These are phyloP conservation scores for Stemphylium lycopersici DNA, from an alignment of 2,329 filamentous ascomycete genomes.

Conservation along the genomic window DNA sequence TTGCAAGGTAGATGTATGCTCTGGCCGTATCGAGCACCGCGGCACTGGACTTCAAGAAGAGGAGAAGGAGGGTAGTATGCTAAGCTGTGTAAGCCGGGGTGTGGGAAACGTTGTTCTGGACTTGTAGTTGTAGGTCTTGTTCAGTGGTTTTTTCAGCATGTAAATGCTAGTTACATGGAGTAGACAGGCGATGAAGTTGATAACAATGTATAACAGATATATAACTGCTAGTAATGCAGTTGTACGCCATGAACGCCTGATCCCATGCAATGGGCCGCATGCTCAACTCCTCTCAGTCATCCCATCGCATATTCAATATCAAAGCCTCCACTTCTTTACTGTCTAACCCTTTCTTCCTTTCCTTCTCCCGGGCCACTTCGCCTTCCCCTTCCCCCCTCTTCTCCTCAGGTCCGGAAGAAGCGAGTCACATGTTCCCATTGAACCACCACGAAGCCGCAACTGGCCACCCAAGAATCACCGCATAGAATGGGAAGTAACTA, in stretches of 20 bases:
- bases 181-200: no score
- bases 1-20: constrained; percentile 49
- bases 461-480: constrained; percentile 43
- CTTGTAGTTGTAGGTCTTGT: constrained; percentile 16
- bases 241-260: not conserved
- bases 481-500: constrained; percentile 40
- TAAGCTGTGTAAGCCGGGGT: constrained; percentile 49
- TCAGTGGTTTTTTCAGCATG: no score
- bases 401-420: constrained; percentile 18
- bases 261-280: not conserved
- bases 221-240: not conserved
- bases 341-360: constrained; percentile 11
- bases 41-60: constrained; percentile 47
- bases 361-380: not conserved
- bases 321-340: constrained; percentile 32
- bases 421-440: constrained; percentile 42
- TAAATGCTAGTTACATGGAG: no score
- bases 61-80: constrained; percentile 45
- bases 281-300: constrained; percentile 24
- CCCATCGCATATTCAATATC: constrained; percentile 40
- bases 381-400: not conserved
- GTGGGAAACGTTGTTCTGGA: constrained; percentile 44
- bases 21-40: constrained; percentile 49
- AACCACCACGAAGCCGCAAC: constrained; percentile 33
- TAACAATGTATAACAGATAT: not conserved